Evolutionary conservation across 2,329 filamentous ascomycete genomes (phyloP), one percentile per base, ranked within the genome.

Genomic region (Colletotrichum endophyticum): DNA sequence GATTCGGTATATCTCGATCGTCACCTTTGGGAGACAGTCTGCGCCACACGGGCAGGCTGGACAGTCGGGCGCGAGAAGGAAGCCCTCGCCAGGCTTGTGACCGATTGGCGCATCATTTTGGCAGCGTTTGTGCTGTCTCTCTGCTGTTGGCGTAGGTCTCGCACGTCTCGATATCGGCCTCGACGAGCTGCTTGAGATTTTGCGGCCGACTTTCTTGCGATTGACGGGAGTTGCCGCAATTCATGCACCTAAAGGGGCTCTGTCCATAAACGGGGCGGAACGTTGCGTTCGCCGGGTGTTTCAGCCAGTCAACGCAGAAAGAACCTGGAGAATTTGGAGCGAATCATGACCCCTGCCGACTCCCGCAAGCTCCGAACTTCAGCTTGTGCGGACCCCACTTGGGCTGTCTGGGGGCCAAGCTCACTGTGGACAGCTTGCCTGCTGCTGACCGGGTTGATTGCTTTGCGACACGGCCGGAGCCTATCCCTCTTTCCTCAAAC

Each of bases 51-150:
- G 8, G 25, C 22, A 4, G 59, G 22, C 28, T 73, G 70, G 2
- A 36, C 9, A 30, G 64, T 59, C n/a, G 74, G 59, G 19, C 74
- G 70, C 27, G 34, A 15, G 64, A 76, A 64, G 1, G 39, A 62
- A 15, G 22, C 34, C 28, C 59, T 76, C 59, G 59, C 19, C 57
- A 76, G 64, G 28, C 70, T 69, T 59, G 63, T 70, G 32, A 76
- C 53, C 30, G 76, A 64, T 66, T 74, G 76, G 19, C 77, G 77
- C 44, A 78, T 78, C 77, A 78, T 78, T 28, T 44, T 76, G 44
- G 72, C 70, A 44, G 57, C 64, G 34, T 13, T 64, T 57, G 27
- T 44, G 44, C 25, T 34, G 34, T 70, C 32, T 57, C 64, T 39
- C 44, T 62, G 27, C 56, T 30, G 56, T 34, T 68, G 57, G 67